A percentile compares a stretch with the other conserved stretches of the same genome.
phyloP scores from a whole-genome alignment of 371 early-diverging fungal genomes.

The Rhizopus arrhizus region DNA sequence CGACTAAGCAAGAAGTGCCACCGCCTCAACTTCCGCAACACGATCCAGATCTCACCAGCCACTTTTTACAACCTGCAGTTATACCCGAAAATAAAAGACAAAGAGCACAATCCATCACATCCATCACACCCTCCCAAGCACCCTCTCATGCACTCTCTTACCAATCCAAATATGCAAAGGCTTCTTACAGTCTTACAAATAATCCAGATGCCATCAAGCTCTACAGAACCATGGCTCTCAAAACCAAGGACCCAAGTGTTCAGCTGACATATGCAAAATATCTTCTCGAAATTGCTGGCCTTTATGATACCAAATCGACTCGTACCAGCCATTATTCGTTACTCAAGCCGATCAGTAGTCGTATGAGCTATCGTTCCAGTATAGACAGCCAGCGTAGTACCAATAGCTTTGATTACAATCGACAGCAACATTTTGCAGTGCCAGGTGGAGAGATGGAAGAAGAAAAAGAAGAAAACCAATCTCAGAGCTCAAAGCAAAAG shows the following conservation, averaged over 20 bases:
- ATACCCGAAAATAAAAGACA: background rate
- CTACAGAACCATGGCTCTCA: constrained; percentile 75
- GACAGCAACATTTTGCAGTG: background rate
- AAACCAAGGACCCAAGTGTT: constrained; percentile 73
- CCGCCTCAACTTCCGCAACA: constrained; percentile 21
- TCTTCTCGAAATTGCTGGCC: constrained; percentile 58
- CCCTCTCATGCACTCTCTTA: constrained; percentile 8
- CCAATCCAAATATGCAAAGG: constrained; percentile 35
- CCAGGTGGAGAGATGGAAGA: too few species aligned
- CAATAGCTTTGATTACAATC: background rate
- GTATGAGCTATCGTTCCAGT: constrained; percentile 8
- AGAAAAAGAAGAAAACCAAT: too few species aligned
- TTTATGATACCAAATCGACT: constrained; percentile 22
- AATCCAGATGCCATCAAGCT: constrained; percentile 61
- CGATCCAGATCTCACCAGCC: constrained; percentile 6
- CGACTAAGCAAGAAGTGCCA: background rate
- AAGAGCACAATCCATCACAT: constrained; percentile 1
- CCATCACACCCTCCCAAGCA: constrained; percentile 19
- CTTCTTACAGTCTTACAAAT: constrained; percentile 63
- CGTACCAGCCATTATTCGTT: constrained; percentile 17
- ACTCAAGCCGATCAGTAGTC: constrained; percentile 2
- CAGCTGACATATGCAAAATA: constrained; percentile 87
- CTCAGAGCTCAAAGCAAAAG: constrained; percentile 15
- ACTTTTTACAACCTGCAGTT: background rate
- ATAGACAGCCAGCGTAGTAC: constrained; percentile 23